Evolutionary conservation across 2,329 filamentous ascomycete genomes (phyloP).

Genomic region (Ophiostoma tasmaniense): DNA sequence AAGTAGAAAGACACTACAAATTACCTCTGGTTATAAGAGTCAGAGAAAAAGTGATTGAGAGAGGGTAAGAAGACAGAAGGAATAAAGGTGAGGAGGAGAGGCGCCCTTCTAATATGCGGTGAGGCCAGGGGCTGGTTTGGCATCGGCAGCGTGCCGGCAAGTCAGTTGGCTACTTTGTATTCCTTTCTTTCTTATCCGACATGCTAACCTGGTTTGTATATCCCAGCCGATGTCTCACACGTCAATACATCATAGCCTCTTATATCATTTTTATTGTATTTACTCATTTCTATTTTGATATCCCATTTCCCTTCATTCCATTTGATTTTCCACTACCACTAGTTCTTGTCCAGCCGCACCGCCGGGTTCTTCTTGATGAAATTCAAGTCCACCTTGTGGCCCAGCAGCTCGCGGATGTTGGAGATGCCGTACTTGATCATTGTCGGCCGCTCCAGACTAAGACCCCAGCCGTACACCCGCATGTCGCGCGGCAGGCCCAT

Average conservation of each 20-base stretch:
- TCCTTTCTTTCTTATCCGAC: background rate
- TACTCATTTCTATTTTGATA: background rate
- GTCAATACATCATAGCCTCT: background rate
- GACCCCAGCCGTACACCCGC: slow-evolving; percentile 87
- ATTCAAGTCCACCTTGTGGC: slow-evolving; percentile 88
- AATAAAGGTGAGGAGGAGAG: background rate
- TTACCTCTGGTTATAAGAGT: background rate
- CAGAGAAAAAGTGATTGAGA: background rate
- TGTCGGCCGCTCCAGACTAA: slow-evolving; percentile 86
- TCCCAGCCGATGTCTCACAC: background rate
- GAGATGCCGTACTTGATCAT: slow-evolving; percentile 93
- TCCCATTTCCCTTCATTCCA: background rate
- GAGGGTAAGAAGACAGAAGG: background rate
- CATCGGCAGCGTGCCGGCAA: background rate
- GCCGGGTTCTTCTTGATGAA: slow-evolving; percentile 91
- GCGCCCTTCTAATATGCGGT: background rate
- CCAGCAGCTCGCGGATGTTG: slow-evolving; percentile 86
- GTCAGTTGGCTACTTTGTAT: background rate
- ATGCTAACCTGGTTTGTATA: slow-evolving; percentile 1
- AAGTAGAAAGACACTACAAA: background rate
- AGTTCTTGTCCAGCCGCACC: slow-evolving; percentile 80
- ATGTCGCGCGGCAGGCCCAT: slow-evolving; percentile 83
- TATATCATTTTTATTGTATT: slow-evolving; percentile 1
- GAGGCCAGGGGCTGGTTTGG: background rate
- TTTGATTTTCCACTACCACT: slow-evolving; percentile 25